phyloP scores from a whole-genome alignment of 495 filamentous ascomycete genomes.

The Arthonia radiata region DNA sequence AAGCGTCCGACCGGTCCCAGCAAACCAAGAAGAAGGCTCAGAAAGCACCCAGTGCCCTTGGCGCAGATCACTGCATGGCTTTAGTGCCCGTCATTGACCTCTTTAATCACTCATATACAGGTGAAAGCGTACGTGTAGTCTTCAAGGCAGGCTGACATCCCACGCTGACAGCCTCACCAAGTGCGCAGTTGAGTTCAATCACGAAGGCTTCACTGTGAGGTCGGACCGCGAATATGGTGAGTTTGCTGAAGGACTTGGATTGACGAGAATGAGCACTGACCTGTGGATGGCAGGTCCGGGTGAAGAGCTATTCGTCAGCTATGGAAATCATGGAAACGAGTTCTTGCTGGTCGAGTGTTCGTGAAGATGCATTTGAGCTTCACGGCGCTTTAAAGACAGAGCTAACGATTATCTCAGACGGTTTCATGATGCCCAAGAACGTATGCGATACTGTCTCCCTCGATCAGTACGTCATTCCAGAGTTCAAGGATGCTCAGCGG shows the following conservation, averaged over 20 bases:
- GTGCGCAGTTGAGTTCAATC: constrained; percentile 38
- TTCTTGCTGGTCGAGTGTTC: not conserved
- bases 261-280: constrained; percentile 1
- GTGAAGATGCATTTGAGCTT: not conserved
- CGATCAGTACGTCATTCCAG: constrained; percentile 37
- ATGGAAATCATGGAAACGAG: constrained; percentile 59
- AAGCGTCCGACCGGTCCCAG: constrained; percentile 22
- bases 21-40: constrained; percentile 11
- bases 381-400: not conserved
- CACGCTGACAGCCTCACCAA: constrained; percentile 6
- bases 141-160: constrained; percentile 2
- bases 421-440: not conserved
- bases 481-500: constrained; percentile 20
- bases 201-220: constrained; percentile 34
- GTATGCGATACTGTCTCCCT: constrained; percentile 18
- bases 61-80: constrained; percentile 47
- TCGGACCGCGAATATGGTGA: constrained; percentile 24
- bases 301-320: constrained; percentile 58
- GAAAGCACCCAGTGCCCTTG: constrained; percentile 15
- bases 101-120: constrained; percentile 52
- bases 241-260: constrained; percentile 10
- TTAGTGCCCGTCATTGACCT: constrained; percentile 70
- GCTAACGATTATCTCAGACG: too few relatives aligned
- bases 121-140: constrained; percentile 12
- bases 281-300: constrained; percentile 18